Conservation (phyloP, 2,329 filamentous ascomycete genomes). For the Simplicillium sp. region DNA sequence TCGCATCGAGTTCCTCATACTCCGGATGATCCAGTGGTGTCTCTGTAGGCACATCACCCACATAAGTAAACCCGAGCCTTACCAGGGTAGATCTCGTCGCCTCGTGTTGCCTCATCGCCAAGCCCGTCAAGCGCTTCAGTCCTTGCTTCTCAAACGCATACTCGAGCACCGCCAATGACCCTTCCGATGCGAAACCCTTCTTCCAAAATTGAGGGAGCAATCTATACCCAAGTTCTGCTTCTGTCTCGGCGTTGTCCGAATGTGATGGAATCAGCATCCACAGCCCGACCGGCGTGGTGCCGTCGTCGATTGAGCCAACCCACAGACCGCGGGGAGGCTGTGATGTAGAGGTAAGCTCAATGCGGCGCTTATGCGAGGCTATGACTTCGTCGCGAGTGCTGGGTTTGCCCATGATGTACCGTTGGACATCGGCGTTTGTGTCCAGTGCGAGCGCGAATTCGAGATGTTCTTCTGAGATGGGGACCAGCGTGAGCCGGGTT, state of each 20-base stretch:
- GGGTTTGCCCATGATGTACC: too few species aligned
- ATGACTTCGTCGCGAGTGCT: neutral
- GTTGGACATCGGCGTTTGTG: too few species aligned
- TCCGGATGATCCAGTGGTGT: neutral
- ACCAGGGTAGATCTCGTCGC: neutral
- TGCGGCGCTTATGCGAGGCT: neutral
- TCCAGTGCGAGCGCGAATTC: too few species aligned
- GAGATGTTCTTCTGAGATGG: too few species aligned
- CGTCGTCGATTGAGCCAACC: neutral
- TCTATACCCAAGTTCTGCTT: slow-evolving; percentile 1
- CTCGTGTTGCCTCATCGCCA: neutral
- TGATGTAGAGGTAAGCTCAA: neutral
- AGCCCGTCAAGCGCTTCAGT: neutral
- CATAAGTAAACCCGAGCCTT: slow-evolving; percentile 1
- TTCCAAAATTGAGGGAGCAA: neutral
- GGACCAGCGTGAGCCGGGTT: too few species aligned
- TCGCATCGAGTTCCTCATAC: neutral
- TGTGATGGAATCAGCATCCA: slow-evolving; percentile 1
- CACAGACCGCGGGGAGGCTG: neutral
- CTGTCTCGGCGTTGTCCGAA: neutral
- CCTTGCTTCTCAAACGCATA: neutral
- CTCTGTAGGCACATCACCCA: neutral
- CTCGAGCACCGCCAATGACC: neutral
- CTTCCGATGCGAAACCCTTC: slow-evolving; percentile 1
- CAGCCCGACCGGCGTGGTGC: neutral